Conservation (phyloP, 1,284 basidiomycete species). For the Taiwanofungus camphoratus region DNA sequence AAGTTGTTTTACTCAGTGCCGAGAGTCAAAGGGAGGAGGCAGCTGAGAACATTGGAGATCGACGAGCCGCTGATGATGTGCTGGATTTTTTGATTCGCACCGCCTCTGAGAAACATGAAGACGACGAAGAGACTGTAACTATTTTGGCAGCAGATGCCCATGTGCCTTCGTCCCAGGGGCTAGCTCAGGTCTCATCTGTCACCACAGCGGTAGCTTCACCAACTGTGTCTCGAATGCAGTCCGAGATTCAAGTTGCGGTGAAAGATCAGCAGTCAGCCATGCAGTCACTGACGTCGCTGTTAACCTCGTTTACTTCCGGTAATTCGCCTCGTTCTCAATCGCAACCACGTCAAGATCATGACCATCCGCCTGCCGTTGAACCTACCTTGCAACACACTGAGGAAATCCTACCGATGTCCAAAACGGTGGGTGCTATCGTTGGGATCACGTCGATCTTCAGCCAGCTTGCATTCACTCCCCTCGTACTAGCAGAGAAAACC, state of each 20-base stretch:
- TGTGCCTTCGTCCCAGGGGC: slow-evolving; percentile 9
- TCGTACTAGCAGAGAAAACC: slow-evolving; percentile 40
- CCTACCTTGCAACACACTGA: slow-evolving; percentile 22
- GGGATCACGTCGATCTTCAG: slow-evolving; percentile 64
- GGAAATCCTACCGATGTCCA: slow-evolving; percentile 29
- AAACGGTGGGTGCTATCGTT: slow-evolving; percentile 53
- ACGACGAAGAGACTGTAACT: slow-evolving; percentile 27
- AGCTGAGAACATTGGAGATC: slow-evolving; percentile 18
- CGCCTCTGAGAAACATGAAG: slow-evolving; percentile 33
- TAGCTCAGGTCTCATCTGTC: slow-evolving; percentile 22
- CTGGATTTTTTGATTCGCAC: slow-evolving; percentile 32
- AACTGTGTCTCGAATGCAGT: slow-evolving; percentile 48
- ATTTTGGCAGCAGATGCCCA: slow-evolving; percentile 36
- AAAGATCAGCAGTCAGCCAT: slow-evolving; percentile 42
- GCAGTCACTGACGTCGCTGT: slow-evolving; percentile 57
- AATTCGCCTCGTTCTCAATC: slow-evolving; percentile 52
- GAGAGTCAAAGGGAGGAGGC: slow-evolving; percentile 31
- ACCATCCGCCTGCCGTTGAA: slow-evolving; percentile 24
- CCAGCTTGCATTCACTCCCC: slow-evolving; percentile 64
- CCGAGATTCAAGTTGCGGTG: slow-evolving; percentile 35
- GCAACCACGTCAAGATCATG: slow-evolving; percentile 27
- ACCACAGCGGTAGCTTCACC: slow-evolving; percentile 43
- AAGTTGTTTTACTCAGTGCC: slow-evolving; percentile 46
- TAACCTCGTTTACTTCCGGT: slow-evolving; percentile 46
- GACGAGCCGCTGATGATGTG: slow-evolving; percentile 16